Evolutionary conservation across 345 rosid species (phyloP).

Genomic region (Physaria fendleri): DNA sequence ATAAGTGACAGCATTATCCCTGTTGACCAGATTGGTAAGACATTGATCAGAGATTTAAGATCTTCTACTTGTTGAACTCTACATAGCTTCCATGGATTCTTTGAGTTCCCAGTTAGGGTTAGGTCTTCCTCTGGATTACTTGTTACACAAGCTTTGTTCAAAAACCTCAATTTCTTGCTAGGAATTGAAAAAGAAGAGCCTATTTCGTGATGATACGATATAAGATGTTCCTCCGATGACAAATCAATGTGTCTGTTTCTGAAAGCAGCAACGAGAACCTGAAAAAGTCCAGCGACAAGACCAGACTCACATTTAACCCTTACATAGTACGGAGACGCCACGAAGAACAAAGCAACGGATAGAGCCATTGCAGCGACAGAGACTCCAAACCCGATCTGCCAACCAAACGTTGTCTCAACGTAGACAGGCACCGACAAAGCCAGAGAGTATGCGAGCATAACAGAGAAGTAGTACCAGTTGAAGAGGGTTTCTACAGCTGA

Average conservation of each 20-base stretch:
- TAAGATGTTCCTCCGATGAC: constrained; percentile 3
- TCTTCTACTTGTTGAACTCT: constrained; percentile 56
- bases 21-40: constrained; percentile 50
- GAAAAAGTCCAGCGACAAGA: constrained; percentile 41
- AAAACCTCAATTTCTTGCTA: constrained; percentile 40
- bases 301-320: constrained; percentile 30
- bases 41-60: constrained; percentile 43
- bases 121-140: constrained; percentile 34
- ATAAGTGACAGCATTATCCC: constrained; percentile 37
- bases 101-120: constrained; percentile 25
- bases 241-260: constrained; percentile 27
- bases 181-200: constrained; percentile 31
- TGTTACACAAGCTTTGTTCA: constrained; percentile 50
- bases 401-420: constrained; percentile 44
- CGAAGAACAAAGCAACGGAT: constrained; percentile 36
- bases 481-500: constrained; percentile 37
- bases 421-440: constrained; percentile 43
- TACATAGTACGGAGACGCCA: constrained; percentile 40
- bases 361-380: constrained; percentile 38
- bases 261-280: constrained; percentile 37
- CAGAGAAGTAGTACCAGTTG: constrained; percentile 41
- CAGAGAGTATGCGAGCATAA: constrained; percentile 22
- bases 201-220: constrained; percentile 3
- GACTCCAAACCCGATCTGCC: constrained; percentile 54
- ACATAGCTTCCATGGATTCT: constrained; percentile 47